Percentiles rank a stretch among this genome's conserved stretches.
Evolutionary conservation across 2,329 filamentous ascomycete species (phyloP).

Genomic region (Akanthomyces muscarius): DNA sequence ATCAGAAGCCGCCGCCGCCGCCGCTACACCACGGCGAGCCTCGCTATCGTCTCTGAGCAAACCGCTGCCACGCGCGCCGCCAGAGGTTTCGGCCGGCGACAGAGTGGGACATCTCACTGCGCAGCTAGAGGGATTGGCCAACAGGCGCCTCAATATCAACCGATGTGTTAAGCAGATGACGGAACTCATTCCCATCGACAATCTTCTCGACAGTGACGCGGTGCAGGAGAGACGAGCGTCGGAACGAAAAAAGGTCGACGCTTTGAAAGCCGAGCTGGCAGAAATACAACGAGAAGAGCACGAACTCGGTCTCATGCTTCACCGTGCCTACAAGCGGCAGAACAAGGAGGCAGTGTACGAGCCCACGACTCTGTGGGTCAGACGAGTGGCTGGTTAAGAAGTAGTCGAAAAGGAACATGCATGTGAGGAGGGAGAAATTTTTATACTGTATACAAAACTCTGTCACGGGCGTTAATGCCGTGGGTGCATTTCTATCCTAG

Average conservation of each 20-base stretch:
- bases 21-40: neutral
- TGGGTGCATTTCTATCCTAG: neutral
- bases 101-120: conserved; percentile 65
- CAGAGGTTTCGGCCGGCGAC: conserved; percentile 56
- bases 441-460: conserved; percentile 8
- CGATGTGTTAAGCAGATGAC: conserved; percentile 73
- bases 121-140: conserved; percentile 59
- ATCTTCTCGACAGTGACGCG: conserved; percentile 62
- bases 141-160: conserved; percentile 67
- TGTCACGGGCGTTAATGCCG: neutral
- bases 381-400: conserved; percentile 62
- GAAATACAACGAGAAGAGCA: conserved; percentile 74
- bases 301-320: conserved; percentile 70
- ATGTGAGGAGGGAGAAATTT: neutral
- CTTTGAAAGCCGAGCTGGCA: conserved; percentile 61
- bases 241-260: conserved; percentile 63
- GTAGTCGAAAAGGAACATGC: neutral
- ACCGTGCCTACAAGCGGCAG: conserved; percentile 69
- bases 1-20: neutral
- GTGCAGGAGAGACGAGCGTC: conserved; percentile 53
- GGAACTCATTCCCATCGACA: conserved; percentile 69
- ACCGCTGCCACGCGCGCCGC: conserved; percentile 57
- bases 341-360: conserved; percentile 64
- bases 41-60: conserved; percentile 47
- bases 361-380: conserved; percentile 71